Evolutionary conservation across 2,329 filamentous ascomycete species (phyloP).

Genomic region (Didymella lethalis): DNA sequence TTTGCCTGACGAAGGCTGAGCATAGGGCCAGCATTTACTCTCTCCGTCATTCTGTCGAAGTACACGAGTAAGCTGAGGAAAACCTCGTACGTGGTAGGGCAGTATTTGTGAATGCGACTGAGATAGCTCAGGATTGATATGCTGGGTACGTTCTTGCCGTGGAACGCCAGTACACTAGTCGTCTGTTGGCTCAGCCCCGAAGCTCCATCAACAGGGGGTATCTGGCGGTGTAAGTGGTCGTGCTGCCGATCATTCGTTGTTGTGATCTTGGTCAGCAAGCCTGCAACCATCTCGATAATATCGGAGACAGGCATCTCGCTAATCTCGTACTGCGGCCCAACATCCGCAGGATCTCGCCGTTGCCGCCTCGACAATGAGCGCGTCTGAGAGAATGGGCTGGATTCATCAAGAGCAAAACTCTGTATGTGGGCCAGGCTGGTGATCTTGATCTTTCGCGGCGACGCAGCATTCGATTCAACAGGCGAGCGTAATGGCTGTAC

Average conservation of each 20-base stretch:
- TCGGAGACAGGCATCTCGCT: slow-evolving; percentile 97
- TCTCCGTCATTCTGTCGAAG: slow-evolving; percentile 98
- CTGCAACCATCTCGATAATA: slow-evolving; percentile 99
- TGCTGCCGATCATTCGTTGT: slow-evolving; percentile 95
- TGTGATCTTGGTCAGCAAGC: slow-evolving; percentile 94
- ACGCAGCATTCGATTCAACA: slow-evolving; percentile 46
- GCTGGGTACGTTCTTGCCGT: slow-evolving; percentile 96
- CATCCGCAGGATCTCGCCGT: slow-evolving; percentile 58
- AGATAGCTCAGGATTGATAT: slow-evolving; percentile 97
- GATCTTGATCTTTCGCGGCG: slow-evolving; percentile 74
- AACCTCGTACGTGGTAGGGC: slow-evolving; percentile 96
- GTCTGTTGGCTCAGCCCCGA: slow-evolving; percentile 69
- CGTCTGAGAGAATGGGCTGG: slow-evolving; percentile 64
- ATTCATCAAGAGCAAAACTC: slow-evolving; percentile 81
- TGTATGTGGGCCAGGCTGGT: slow-evolving; percentile 91
- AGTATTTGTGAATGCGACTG: slow-evolving; percentile 97
- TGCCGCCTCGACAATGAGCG: slow-evolving; percentile 52
- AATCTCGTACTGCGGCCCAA: slow-evolving; percentile 81
- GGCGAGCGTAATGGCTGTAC: slow-evolving; percentile 39
- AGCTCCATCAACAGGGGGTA: slow-evolving; percentile 67
- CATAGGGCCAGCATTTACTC: slow-evolving; percentile 83
- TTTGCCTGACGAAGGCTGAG: slow-evolving; percentile 65
- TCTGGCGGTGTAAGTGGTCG: slow-evolving; percentile 82
- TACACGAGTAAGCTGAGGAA: slow-evolving; percentile 95
- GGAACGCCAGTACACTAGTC: slow-evolving; percentile 87